Base-by-base conservation (phyloP, 2,329 filamentous ascomycete species). In the Ambrosiella beaveri region DNA sequence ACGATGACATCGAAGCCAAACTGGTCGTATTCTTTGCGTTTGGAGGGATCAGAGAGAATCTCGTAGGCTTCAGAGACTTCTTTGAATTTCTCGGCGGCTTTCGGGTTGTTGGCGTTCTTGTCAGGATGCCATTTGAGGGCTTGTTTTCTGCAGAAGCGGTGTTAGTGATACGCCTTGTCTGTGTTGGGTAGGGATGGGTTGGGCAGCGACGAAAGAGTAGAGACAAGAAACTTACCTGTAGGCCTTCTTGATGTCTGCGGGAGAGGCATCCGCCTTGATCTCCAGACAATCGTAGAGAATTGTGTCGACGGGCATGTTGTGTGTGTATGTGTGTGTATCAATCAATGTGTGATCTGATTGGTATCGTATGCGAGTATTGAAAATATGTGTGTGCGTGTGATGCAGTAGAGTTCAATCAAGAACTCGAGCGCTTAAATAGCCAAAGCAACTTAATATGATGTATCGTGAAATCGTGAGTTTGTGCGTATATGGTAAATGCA, bases 21-120 rank as follows among this genome's bases (percentile, higher is more conserved):
- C 68, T 91, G 84, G 69, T 98, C 93, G 69, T 98, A 98, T 47
- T 84, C 84, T 71, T 95, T 93, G 66, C 93, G 85, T 73, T 97
- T 98, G 69, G 97, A 90, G 61, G 91, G 90, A 66, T 98, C 93
- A 62, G 88, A 95, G 2, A 98, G 82, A 65, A 98, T 95, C 73
- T 98, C 93, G 74, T 96, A 98, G 59, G 93, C 93, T 73, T 97
- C 90, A 1, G 89, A 95, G 63, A 89, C 86, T 70, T 97, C 93
- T 74, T 98, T 98, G 78, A 98, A 98, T 72, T 91, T 96, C 69
- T 97, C 93, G 61, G 81, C 76, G 7, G 91, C 88, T 56, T 81
- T 74, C 37, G 89, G 82, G 65, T 91, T 89, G 72, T 95, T 84
- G 71, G 90, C 90, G 77, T 97, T 98, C 78, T 97, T 98, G 76